Conservation (phyloP, 1,284 basidiomycete species). For the Thecaphora thlaspeos region DNA sequence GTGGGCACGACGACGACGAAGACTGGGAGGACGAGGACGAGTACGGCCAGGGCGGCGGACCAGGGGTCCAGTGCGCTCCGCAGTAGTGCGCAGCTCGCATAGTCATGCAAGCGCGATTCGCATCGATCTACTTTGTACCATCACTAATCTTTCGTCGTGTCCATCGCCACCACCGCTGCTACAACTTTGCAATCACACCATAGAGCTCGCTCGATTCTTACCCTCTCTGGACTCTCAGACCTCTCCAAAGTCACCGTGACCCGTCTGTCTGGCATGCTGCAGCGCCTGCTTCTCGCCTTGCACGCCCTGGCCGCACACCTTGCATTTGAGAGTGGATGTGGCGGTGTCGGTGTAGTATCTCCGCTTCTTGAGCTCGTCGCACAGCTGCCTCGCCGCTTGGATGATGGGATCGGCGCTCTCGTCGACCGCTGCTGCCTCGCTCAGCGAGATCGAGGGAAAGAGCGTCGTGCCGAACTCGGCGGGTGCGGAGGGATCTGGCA, state of each 20-base stretch:
- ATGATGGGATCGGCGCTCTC: conserved; percentile 18
- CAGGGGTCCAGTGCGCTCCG: conserved; percentile 45
- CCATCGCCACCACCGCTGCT: too few relatives aligned
- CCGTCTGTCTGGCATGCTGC: conserved; percentile 38
- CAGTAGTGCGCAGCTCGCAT: too few relatives aligned
- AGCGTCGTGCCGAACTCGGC: conserved; percentile 18
- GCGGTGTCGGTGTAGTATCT: conserved; percentile 45
- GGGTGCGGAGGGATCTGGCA: conserved; percentile 6
- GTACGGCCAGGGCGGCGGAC: conserved; percentile 10
- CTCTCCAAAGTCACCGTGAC: conserved; percentile 43
- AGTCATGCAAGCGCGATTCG: too few relatives aligned
- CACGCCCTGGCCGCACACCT: conserved; percentile 21
- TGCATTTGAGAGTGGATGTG: conserved; percentile 34
- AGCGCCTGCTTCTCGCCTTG: conserved; percentile 39
- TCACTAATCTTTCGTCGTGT: too few relatives aligned
- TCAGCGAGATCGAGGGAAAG: conserved; percentile 16
- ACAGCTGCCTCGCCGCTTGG: conserved; percentile 19
- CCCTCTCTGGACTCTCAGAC: too few relatives aligned
- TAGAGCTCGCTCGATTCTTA: too few relatives aligned
- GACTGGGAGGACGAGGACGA: conserved; percentile 35
- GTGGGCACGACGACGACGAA: conserved; percentile 29
- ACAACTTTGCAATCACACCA: too few relatives aligned
- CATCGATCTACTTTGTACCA: too few relatives aligned
- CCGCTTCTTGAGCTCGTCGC: conserved; percentile 19
- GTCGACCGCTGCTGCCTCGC: neutral